A percentile compares a stretch with the other conserved stretches of the same genome.
These are phyloP conservation scores for Fraxinus excelsior DNA, from an alignment of 257 asterid genomes.

Conservation along the genomic window DNA sequence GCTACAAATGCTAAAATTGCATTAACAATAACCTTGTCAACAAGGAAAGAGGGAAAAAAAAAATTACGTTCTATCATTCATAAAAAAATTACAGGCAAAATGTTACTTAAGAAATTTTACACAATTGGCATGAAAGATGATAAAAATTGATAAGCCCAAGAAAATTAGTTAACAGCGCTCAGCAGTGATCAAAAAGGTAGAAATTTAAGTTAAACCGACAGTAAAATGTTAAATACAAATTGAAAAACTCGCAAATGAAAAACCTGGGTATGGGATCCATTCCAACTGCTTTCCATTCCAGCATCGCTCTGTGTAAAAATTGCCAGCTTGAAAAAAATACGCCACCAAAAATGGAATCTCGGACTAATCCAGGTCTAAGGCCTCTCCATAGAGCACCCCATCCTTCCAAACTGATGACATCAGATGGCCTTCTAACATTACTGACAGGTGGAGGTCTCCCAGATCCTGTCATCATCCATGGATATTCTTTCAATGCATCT, in stretches of 20 bases:
- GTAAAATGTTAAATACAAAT: conserved; percentile 2
- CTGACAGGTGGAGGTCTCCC: conserved; percentile 82
- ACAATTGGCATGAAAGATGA: not conserved
- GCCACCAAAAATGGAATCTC: conserved; percentile 91
- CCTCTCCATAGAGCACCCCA: conserved; percentile 89
- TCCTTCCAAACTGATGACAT: conserved; percentile 78
- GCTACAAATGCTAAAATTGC: conserved; percentile 4
- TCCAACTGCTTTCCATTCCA: conserved; percentile 91
- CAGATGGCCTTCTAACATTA: conserved; percentile 61
- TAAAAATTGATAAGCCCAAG: conserved; percentile 10
- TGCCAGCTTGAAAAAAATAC: conserved; percentile 91
- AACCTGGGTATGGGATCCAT: conserved; percentile 92
- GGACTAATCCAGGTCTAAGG: conserved; percentile 72
- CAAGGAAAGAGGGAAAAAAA: not conserved
- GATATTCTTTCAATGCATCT: conserved; percentile 74
- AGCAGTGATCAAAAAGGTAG: not conserved
- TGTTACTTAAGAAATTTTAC: conserved; percentile 6
- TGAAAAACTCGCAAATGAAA: conserved; percentile 9
- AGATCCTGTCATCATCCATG: conserved; percentile 98
- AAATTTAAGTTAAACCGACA: conserved; percentile 7
- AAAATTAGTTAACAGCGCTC: not conserved
- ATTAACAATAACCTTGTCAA: not conserved
- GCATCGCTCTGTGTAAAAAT: conserved; percentile 62
- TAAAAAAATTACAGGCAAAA: not conserved
- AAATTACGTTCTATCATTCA: not conserved